Evolutionary conservation across 75 land plant species (phyloP), one percentile per base, ranked within the genome.

Genomic region (Azolla pinnata): DNA sequence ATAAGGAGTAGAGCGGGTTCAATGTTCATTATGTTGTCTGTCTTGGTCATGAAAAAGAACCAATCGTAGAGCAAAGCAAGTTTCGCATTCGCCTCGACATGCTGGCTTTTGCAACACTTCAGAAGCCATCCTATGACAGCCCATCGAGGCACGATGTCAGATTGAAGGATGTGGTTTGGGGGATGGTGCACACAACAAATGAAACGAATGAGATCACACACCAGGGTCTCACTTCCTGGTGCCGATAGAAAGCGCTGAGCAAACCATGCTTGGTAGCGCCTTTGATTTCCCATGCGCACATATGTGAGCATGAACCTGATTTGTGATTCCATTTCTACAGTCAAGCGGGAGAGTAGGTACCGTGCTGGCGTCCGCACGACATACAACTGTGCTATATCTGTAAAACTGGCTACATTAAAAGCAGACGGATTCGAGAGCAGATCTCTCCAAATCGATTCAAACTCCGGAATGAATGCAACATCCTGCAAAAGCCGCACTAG

Each of bases 11-110:
- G 81, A 14, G 82, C 91, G 33, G 97, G 99, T 67, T 95, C 99
- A 56, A 95, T 83, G 44, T 90, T 90, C 97, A 95, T 95, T 5
- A 95, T 69, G 54, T 79, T 80, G 54, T 95, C 99, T 5, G 69
- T 65, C 58, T 65, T 74, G 29, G 74, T 81, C 71, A 70, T 78
- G 61, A 83, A 90, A 62, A 95, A 95, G 31, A 95, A 64, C 99
- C 97, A 90, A 62, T 95, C 99, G 64, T 86, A 95, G 42, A 95
- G 86, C 65, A 95, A 57, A 14, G 97, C 96, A 29, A 95, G 78
- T 62, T 86, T 86, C 18, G 69, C 85, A 75, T 82, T 84, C 0
- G 83, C 83, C 64, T 79, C 86, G 18, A 73, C 67, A 54, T 84
- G 73, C 40, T 74, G 81, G 60, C 75, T 86, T 47, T 62, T 65